Conservation (phyloP, 306 rosid species). For the Astragalus membranaceus region DNA sequence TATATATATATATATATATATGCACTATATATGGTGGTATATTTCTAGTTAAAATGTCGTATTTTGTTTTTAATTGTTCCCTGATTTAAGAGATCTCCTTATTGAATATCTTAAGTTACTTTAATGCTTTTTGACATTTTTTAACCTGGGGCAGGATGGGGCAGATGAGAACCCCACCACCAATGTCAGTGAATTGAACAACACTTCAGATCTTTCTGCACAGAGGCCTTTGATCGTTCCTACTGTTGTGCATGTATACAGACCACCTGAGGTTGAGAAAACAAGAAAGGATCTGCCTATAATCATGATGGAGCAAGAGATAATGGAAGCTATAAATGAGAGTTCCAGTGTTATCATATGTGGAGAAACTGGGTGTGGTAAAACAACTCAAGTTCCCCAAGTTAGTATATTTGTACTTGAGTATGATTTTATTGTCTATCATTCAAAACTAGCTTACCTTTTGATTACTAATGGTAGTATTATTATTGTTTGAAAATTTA, state of each 20-base stretch:
- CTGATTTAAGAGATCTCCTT: neutral
- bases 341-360: slow-evolving; percentile 73
- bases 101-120: neutral
- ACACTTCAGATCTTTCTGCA: slow-evolving; percentile 19
- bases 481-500: neutral
- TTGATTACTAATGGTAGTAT: neutral
- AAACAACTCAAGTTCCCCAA: slow-evolving; percentile 99
- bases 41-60: too few relatives aligned
- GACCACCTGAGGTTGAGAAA: slow-evolving; percentile 68
- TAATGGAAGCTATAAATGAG: slow-evolving; percentile 85
- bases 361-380: slow-evolving; percentile 99
- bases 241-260: slow-evolving; percentile 69
- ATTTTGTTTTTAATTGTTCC: neutral
- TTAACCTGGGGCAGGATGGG: slow-evolving; percentile 41
- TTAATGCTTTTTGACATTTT: slow-evolving; percentile 7
- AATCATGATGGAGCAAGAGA: slow-evolving; percentile 97
- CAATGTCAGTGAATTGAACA: slow-evolving; percentile 20
- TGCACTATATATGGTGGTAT: too few relatives aligned
- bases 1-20: too few relatives aligned
- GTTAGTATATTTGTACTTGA: slow-evolving; percentile 34
- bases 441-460: neutral
- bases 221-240: slow-evolving; percentile 33
- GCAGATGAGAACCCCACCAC: slow-evolving; percentile 18
- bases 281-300: slow-evolving; percentile 89
- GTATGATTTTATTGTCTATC: slow-evolving; percentile 1